Conservation (phyloP, 2,329 filamentous ascomycete genomes). For the Pestalotiopsis sp. region DNA sequence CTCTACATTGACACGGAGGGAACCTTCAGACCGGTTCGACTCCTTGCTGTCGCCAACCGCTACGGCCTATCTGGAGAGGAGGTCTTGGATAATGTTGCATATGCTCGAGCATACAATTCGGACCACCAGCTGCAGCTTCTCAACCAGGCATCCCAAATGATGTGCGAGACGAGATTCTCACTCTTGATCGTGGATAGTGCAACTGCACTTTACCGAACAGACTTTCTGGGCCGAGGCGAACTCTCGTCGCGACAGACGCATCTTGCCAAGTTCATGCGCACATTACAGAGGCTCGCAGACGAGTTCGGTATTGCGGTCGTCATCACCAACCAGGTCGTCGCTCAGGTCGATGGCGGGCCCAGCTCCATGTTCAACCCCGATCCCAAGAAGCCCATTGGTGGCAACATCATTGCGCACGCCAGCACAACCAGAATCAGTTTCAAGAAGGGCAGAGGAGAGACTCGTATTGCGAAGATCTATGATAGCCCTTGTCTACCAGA, state of each 20-base stretch:
- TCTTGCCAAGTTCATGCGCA: constrained; percentile 86
- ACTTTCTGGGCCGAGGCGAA: constrained; percentile 96
- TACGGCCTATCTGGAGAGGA: constrained; percentile 96
- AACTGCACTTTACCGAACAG: constrained; percentile 91
- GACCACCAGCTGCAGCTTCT: constrained; percentile 95
- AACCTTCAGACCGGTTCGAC: constrained; percentile 89
- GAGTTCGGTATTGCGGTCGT: constrained; percentile 97
- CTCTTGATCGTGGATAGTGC: constrained; percentile 95
- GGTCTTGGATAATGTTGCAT: constrained; percentile 96
- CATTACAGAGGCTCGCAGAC: constrained; percentile 75
- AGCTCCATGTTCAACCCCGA: constrained; percentile 99
- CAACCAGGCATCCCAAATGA: constrained; percentile 96
- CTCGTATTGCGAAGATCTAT: constrained; percentile 98
- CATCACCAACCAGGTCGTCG: constrained; percentile 98
- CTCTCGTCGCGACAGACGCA: constrained; percentile 91
- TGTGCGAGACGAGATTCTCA: constrained; percentile 98
- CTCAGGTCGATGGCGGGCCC: constrained; percentile 94
- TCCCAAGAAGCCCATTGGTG: constrained; percentile 98
- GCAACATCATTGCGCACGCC: constrained; percentile 97
- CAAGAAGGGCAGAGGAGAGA: constrained; percentile 95
- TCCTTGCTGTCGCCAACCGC: constrained; percentile 89
- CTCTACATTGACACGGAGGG: constrained; percentile 98
- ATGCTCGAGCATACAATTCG: constrained; percentile 97
- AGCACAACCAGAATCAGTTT: constrained; percentile 92
- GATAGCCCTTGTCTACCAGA: constrained; percentile 97